phyloP scores from a whole-genome alignment of 2,329 filamentous ascomycete genomes.

The Claviceps spartinae region DNA sequence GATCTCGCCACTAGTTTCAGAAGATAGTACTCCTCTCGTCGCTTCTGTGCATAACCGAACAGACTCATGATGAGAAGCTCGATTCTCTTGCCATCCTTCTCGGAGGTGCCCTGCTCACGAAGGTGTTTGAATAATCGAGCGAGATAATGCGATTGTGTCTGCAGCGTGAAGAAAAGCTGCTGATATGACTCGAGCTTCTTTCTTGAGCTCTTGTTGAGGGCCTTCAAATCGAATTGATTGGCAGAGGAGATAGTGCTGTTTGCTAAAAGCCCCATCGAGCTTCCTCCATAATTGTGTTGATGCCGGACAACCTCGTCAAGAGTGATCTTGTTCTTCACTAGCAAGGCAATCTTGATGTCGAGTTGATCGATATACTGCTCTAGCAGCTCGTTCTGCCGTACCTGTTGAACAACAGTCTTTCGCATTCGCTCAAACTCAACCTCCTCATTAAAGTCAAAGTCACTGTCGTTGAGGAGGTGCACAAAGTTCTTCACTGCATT shows the following conservation, averaged over 20 bases:
- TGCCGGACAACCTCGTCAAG: constrained; percentile 95
- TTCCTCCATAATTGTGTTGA: constrained; percentile 88
- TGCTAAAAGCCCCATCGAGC: constrained; percentile 70
- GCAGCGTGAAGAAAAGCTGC: constrained; percentile 91
- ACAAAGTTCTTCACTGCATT: constrained; percentile 97
- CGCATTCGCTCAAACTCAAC: constrained; percentile 90
- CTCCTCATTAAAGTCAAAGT: constrained; percentile 98
- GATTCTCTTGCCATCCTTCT: constrained; percentile 85
- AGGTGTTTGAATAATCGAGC: constrained; percentile 75
- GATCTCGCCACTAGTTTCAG: constrained; percentile 76
- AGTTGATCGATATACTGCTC: constrained; percentile 98
- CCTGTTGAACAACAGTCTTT: constrained; percentile 93
- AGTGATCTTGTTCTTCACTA: constrained; percentile 99
- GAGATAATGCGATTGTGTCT: constrained; percentile 92
- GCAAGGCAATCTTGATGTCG: constrained; percentile 94
- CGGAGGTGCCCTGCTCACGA: constrained; percentile 68
- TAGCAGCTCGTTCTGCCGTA: constrained; percentile 89
- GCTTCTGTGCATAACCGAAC: constrained; percentile 94
- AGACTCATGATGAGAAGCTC: constrained; percentile 92
- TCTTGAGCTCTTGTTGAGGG: constrained; percentile 89
- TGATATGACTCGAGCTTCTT: constrained; percentile 96
- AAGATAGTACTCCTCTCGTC: constrained; percentile 91
- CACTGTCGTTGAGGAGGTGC: constrained; percentile 91
- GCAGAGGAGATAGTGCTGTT: constrained; percentile 80
- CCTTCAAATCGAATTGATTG: constrained; percentile 92